Percentiles rank a stretch among this genome's conserved stretches.
phyloP scores from a whole-genome alignment of 1,139 yeast genomes.

The Wickerhamomyces sp. region DNA sequence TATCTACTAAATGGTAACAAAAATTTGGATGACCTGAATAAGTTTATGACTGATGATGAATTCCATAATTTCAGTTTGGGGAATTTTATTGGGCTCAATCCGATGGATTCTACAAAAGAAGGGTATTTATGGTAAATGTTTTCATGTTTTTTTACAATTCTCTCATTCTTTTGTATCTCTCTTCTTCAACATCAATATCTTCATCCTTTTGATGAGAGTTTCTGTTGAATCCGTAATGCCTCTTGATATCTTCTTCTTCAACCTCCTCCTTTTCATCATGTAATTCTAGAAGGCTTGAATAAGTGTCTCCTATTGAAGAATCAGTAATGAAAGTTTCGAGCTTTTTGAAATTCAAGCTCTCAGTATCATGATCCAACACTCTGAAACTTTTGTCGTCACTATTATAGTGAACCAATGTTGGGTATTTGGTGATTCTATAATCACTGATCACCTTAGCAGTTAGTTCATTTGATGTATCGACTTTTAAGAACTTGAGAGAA shows the following conservation, averaged over 20 bases:
- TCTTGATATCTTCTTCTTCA: slow-evolving; percentile 4
- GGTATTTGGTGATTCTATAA: slow-evolving; percentile 16
- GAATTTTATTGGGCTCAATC: neutral
- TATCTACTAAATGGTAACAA: neutral
- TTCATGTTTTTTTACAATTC: slow-evolving; percentile 7
- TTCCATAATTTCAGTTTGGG: neutral
- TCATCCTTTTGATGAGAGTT: slow-evolving; percentile 2
- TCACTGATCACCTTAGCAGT: slow-evolving; percentile 15
- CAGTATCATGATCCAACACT: slow-evolving; percentile 9
- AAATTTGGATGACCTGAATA: neutral
- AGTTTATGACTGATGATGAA: neutral
- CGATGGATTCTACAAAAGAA: neutral
- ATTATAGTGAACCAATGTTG: slow-evolving; percentile 16
- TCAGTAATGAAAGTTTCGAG: slow-evolving; percentile 11
- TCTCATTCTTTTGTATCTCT: slow-evolving; percentile 15
- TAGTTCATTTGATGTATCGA: slow-evolving; percentile 15
- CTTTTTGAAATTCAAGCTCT: slow-evolving; percentile 8
- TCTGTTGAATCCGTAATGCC: slow-evolving; percentile 9
- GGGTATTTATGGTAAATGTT: neutral
- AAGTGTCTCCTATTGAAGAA: slow-evolving; percentile 16
- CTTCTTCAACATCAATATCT: slow-evolving; percentile 13
- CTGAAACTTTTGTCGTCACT: slow-evolving; percentile 4
- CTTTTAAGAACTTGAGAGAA: slow-evolving; percentile 9
- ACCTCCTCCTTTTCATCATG: slow-evolving; percentile 6
- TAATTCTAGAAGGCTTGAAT: slow-evolving; percentile 9